Conservation (phyloP, 495 filamentous ascomycete species). For the Cenococcum geophilum region DNA sequence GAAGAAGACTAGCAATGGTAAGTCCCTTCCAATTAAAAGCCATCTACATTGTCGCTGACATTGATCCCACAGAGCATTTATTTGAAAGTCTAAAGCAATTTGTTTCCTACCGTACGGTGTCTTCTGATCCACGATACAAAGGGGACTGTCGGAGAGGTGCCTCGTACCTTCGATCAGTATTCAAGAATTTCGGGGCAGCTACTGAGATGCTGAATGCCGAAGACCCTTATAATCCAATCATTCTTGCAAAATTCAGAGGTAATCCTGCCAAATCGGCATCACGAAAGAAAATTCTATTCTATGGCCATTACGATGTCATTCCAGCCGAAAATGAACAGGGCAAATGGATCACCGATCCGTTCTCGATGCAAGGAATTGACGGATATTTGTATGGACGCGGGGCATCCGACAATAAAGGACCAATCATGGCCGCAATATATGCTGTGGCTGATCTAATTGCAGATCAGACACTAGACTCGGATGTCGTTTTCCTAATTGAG, state of each 20-base stretch:
- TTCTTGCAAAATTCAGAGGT: slow-evolving; percentile 79
- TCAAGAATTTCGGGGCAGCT: slow-evolving; percentile 82
- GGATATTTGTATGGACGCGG: slow-evolving; percentile 97
- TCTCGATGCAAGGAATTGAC: slow-evolving; percentile 74
- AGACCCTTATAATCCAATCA: slow-evolving; percentile 69
- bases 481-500: slow-evolving; percentile 90
- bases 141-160: slow-evolving; percentile 91
- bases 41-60: slow-evolving; percentile 14
- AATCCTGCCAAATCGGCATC: slow-evolving; percentile 49
- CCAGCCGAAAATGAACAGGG: slow-evolving; percentile 67
- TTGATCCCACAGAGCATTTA: slow-evolving; percentile 57
- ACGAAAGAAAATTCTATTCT: slow-evolving; percentile 87
- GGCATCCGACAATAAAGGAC: slow-evolving; percentile 94
- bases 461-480: slow-evolving; percentile 68
- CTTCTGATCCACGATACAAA: slow-evolving; percentile 71
- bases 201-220: slow-evolving; percentile 78
- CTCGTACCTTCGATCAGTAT: slow-evolving; percentile 78
- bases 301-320: slow-evolving; percentile 99
- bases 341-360: slow-evolving; percentile 83
- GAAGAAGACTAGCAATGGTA: slow-evolving; percentile 56
- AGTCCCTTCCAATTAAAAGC: slow-evolving; percentile 12
- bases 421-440: slow-evolving; percentile 85
- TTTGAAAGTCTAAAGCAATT: slow-evolving; percentile 76
- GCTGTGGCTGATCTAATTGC: slow-evolving; percentile 82
- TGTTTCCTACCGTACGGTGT: slow-evolving; percentile 84